A percentile compares a stretch with the other conserved stretches of the same genome.
These are phyloP conservation scores for Melampsora larici-populina DNA, from an alignment of 1,284 basidiomycete genomes.

Conservation along the genomic window DNA sequence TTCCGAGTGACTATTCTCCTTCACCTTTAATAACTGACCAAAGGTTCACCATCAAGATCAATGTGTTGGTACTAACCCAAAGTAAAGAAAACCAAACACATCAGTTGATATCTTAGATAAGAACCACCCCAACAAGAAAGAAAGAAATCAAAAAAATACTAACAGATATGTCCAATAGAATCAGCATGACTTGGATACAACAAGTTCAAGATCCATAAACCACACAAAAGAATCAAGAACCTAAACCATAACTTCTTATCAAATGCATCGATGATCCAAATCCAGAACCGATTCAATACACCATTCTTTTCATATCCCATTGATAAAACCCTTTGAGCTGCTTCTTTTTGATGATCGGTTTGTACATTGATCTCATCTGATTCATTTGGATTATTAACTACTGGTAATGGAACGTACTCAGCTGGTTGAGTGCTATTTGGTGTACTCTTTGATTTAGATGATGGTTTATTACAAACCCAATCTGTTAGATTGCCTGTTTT, in stretches of 20 bases:
- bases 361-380: not conserved
- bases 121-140: too few relatives aligned
- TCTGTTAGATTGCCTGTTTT: conserved; percentile 12
- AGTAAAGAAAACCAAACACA: too few relatives aligned
- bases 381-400: not conserved
- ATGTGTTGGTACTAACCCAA: too few relatives aligned
- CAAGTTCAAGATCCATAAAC: conserved; percentile 37
- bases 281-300: not conserved
- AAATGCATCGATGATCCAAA: not conserved
- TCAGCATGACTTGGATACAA: conserved; percentile 20
- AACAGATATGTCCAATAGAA: conserved; percentile 35
- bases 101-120: too few relatives aligned
- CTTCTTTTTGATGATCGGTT: conserved; percentile 1
- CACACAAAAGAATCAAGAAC: not conserved
- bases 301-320: not conserved
- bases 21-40: too few relatives aligned
- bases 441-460: not conserved
- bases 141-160: not conserved
- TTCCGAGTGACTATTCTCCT: too few relatives aligned
- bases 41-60: too few relatives aligned
- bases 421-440: not conserved
- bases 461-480: conserved; percentile 39
- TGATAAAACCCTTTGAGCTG: not conserved
- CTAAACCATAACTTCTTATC: conserved; percentile 8
- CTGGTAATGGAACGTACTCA: not conserved